phyloP scores from a whole-genome alignment of 306 rosid species.

The Fragaria vesca region DNA sequence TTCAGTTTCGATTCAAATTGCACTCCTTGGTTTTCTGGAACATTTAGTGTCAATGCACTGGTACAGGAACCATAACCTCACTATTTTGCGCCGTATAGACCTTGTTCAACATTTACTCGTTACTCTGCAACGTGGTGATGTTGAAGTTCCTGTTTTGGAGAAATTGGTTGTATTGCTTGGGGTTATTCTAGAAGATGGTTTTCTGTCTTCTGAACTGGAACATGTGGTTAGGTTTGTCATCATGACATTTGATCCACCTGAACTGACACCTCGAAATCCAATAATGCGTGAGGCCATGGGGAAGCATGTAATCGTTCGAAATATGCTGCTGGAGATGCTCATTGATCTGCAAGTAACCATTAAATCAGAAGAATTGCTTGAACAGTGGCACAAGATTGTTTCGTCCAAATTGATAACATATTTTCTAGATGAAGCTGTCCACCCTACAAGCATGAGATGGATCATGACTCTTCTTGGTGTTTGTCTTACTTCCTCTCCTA shows the following conservation, averaged over 20 bases:
- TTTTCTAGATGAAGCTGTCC: constrained; percentile 97
- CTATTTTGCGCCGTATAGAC: constrained; percentile 81
- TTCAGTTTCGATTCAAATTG: constrained; percentile 80
- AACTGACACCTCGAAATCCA: constrained; percentile 53
- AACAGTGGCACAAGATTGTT: constrained; percentile 98
- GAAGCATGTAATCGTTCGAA: constrained; percentile 96
- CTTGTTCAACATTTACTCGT: constrained; percentile 98
- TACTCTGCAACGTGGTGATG: constrained; percentile 97
- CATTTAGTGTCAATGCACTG: constrained; percentile 99
- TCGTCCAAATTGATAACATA: constrained; percentile 94
- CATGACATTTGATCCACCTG: constrained; percentile 99
- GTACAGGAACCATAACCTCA: constrained; percentile 96
- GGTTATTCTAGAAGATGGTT: constrained; percentile 95
- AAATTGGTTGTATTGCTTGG: constrained; percentile 96
- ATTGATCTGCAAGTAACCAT: constrained; percentile 97
- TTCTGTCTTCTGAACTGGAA: constrained; percentile 89
- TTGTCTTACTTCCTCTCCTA: constrained; percentile 91
- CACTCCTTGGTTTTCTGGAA: constrained; percentile 93
- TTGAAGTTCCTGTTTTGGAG: constrained; percentile 96
- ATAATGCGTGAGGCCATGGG: constrained; percentile 93
- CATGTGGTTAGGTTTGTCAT: constrained; percentile 94
- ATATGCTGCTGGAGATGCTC: constrained; percentile 97
- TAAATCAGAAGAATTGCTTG: constrained; percentile 84
- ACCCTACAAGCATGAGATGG: constrained; percentile 99
- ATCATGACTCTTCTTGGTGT: constrained; percentile 99